Evolutionary conservation across 768 basidiomycete species (phyloP), one percentile per base, ranked within the genome.

Genomic region (Crassisporium funariophilum): DNA sequence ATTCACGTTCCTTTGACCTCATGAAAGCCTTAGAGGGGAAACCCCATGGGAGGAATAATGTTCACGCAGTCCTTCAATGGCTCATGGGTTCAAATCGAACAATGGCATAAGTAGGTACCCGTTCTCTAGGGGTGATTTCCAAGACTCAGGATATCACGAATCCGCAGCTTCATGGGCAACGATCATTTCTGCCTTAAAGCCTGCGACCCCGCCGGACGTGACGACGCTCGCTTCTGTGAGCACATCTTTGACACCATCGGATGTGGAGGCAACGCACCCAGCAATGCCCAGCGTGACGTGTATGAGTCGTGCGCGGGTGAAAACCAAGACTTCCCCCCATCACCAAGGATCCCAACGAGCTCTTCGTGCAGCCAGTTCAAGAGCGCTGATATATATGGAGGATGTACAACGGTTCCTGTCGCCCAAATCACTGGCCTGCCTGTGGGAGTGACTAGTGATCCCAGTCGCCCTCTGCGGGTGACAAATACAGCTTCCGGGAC

Each of bases 241-340:
- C 84, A 92, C 73, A 74, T 79, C 50, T 84, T 69, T 41, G 87
- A 89, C 58, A 84, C 83, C 52, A 83, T 89, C 43, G 90, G 90
- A 3, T 83, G 85, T 53, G 56, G 52, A 7, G 88, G 80, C 70
- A 91, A 89, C 61, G 83, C 77, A n/a, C 88, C 88, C 17, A 81
- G 78, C 64, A 62, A 69, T 22, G 84, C 85, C 41, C 58, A 74
- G 41, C 69, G 82, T 35, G 77, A 75, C 29, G 68, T 69, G 1
- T 91, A 86, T 65, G 78, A 81, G 50, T 64, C 70, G 9, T 91
- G 88, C 67, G 56, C 74, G 4, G 81, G 80, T 13, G 84, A 86
- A 11, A 69, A 79, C 64, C 79, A 82, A 69, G 71, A 74, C n/a
- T 73, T 72, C 48, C 79, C 82, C 5, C n/a, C n/a, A n/a, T n/a